phyloP scores from a whole-genome alignment of 345 rosid species.

The Pelargonium nanum region DNA sequence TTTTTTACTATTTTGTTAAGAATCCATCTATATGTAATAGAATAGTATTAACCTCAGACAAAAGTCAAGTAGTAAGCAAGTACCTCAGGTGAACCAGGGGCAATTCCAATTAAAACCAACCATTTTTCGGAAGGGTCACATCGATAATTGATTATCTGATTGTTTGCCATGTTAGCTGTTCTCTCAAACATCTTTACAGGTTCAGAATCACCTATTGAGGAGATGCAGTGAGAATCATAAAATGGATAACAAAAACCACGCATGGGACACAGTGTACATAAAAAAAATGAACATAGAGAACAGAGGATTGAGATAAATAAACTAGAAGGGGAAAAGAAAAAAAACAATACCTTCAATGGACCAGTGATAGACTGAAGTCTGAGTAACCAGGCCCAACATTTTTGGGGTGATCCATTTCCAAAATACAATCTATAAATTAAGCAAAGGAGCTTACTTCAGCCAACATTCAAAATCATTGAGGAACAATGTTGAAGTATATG shows the following conservation, averaged over 20 bases:
- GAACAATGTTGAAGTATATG: not conserved
- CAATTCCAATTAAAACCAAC: slow-evolving; percentile 95
- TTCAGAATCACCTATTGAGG: slow-evolving; percentile 73
- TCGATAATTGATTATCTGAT: slow-evolving; percentile 91
- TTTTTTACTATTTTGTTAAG: not conserved
- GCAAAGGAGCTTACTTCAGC: slow-evolving; percentile 5
- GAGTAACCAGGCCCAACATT: slow-evolving; percentile 92
- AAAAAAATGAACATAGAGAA: not conserved
- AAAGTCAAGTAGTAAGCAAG: slow-evolving; percentile 1
- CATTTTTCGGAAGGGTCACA: slow-evolving; percentile 95
- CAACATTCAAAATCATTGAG: not conserved
- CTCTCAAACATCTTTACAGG: slow-evolving; percentile 96
- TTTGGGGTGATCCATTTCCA: slow-evolving; percentile 98
- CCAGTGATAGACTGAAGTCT: slow-evolving; percentile 90
- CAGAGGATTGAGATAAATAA: not conserved
- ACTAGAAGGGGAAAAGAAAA: too few relatives aligned
- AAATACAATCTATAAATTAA: slow-evolving; percentile 59
- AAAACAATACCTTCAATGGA: slow-evolving; percentile 71
- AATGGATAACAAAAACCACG: not conserved
- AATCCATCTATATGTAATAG: not conserved
- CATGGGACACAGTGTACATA: not conserved
- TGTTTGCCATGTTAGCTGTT: slow-evolving; percentile 81
- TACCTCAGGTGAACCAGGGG: slow-evolving; percentile 98
- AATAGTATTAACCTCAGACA: not conserved
- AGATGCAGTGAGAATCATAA: slow-evolving; percentile 6